Evolutionary conservation across 2,329 filamentous ascomycete genomes (phyloP).

Genomic region (Neofusicoccum parvum): DNA sequence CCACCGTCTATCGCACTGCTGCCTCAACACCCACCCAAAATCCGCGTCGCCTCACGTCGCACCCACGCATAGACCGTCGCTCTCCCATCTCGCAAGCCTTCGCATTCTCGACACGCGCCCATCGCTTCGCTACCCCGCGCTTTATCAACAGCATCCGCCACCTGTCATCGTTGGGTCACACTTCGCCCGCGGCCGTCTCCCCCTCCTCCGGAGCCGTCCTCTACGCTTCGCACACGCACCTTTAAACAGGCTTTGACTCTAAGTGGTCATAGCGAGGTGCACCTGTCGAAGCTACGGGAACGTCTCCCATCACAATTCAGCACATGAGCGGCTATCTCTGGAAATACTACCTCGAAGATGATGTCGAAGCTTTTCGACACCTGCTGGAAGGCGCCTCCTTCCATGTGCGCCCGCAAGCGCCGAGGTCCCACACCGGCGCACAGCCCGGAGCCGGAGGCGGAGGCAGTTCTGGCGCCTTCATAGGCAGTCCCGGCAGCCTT

Average conservation of each 20-base stretch:
- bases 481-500: slow-evolving; percentile 46
- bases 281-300: slow-evolving; percentile 57
- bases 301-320: slow-evolving; percentile 35
- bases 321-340: slow-evolving; percentile 97
- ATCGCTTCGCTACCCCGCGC: slow-evolving; percentile 7
- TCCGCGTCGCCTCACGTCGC: neutral
- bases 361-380: slow-evolving; percentile 92
- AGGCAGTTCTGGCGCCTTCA: slow-evolving; percentile 24
- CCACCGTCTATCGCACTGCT: slow-evolving; percentile 1
- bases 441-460: neutral
- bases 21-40: neutral
- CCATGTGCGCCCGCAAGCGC: slow-evolving; percentile 57
- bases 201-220: slow-evolving; percentile 41
- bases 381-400: slow-evolving; percentile 74
- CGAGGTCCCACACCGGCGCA: slow-evolving; percentile 41
- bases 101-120: neutral
- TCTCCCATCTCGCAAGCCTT: neutral
- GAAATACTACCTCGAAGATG: slow-evolving; percentile 96
- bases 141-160: slow-evolving; percentile 12
- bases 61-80: neutral
- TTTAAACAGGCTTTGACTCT: slow-evolving; percentile 92
- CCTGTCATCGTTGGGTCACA: slow-evolving; percentile 15
- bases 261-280: slow-evolving; percentile 89
- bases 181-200: neutral
- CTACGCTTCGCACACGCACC: slow-evolving; percentile 59